Evolutionary conservation across 23 red algal species (phyloP), one percentile per base, ranked within the genome.

Genomic region (Cyanidium caldarium): DNA sequence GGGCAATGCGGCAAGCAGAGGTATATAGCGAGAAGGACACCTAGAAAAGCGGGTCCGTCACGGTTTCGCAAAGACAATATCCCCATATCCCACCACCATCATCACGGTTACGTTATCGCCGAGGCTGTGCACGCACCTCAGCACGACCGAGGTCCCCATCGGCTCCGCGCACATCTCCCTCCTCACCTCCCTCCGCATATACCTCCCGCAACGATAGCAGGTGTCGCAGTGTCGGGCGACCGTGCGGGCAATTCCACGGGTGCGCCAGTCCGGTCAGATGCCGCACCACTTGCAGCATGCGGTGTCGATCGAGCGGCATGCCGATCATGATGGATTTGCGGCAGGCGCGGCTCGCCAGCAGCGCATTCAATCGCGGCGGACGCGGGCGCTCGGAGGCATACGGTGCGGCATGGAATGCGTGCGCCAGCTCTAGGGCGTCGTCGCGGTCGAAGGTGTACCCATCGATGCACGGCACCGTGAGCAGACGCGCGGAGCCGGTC

Each of bases 221-320:
- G 67, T 95, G 83, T 66, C 90, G 79, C 80, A 95, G 87, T 3
- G 90, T 95, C 30, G 90, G 90, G 43, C 90, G 65, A 20, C 90
- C 90, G 68, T 95, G 90, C n/a, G 90, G 90, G 67, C 90, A 95
- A 12, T 72, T 87, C 90, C 90, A 95, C 34, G 90, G 90, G 35
- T 81, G 69, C 38, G 73, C 58, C 37, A 95, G 73, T 21, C 40
- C 36, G n/a, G 73, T 45, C 68, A 95, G 41, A 70, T 77, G 58
- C 12, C 13, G 17, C 2, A 95, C 38, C 35, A 95, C 65, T 23
- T 34, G 68, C 28, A 39, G 30, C 90, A 95, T 95, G 38, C 82
- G 65, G 0, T 35, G 37, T 2, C 39, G 35, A 31, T 68, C 51
- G 1, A 95, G 66, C 3, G 82, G 51, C 58, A 65, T 84, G 0